Conservation (phyloP, 352 stramenopile genomes). For the Plasmopara viticola region DNA sequence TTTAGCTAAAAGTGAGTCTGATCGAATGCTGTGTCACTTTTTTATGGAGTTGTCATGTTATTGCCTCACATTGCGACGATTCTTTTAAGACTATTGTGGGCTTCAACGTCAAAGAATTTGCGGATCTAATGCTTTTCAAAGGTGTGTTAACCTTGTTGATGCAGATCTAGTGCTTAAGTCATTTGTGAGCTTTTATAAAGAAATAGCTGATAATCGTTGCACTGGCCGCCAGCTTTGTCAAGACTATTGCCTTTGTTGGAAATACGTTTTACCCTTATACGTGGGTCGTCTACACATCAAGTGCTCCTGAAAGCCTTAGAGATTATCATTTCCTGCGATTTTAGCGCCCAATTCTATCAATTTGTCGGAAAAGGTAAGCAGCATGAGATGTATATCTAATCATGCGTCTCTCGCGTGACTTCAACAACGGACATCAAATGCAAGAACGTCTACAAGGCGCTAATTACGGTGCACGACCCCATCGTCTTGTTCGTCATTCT, state of each 20-base stretch:
- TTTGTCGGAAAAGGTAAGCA: conserved; percentile 40
- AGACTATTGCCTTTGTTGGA: conserved; percentile 30
- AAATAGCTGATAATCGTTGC: conserved; percentile 68
- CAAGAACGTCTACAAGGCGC: conserved; percentile 69
- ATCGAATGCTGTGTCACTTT: too few species aligned
- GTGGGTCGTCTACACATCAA: conserved; percentile 49
- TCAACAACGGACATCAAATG: conserved; percentile 29
- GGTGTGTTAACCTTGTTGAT: conserved; percentile 50
- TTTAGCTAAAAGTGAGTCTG: conserved; percentile 63
- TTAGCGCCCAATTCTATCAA: conserved; percentile 32
- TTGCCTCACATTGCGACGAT: not conserved
- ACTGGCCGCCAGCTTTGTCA: conserved; percentile 37
- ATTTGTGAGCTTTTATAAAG: conserved; percentile 54
- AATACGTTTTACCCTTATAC: conserved; percentile 55
- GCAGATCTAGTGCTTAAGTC: conserved; percentile 51
- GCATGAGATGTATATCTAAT: not conserved
- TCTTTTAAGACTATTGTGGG: conserved; percentile 46
- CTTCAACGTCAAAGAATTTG: conserved; percentile 66
- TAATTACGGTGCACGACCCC: conserved; percentile 56
- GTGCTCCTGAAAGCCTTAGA: conserved; percentile 33
- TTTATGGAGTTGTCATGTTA: not conserved
- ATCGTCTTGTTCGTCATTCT: conserved; percentile 64
- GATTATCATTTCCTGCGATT: conserved; percentile 67
- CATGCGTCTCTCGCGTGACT: too few species aligned
- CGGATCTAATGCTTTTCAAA: conserved; percentile 52